These are phyloP conservation scores for Amoebophrya sp. DNA, from an alignment of 169 alveolate genomes.

Conservation along the genomic window DNA sequence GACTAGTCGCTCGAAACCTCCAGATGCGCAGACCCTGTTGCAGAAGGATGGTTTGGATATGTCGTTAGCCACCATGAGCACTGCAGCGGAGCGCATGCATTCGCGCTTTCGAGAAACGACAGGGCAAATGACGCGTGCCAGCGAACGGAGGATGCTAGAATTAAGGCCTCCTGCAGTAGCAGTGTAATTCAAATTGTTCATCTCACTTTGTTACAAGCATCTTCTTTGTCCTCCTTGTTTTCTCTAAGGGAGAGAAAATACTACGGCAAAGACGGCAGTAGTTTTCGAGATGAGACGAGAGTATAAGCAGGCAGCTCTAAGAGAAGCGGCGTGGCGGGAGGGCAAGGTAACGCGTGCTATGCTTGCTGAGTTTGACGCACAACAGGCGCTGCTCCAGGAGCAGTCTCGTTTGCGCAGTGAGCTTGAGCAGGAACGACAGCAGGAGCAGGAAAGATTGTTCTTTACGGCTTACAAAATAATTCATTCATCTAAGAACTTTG, in stretches of 20 bases:
- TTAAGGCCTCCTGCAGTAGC: too few species aligned
- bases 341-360: not conserved
- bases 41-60: not conserved
- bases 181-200: too few species aligned
- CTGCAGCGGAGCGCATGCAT: not conserved
- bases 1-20: too few species aligned
- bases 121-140: not conserved
- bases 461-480: too few species aligned
- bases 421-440: not conserved
- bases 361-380: conserved; percentile 17
- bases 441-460: not conserved
- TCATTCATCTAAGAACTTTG: too few species aligned
- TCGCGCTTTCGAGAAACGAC: not conserved
- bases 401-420: not conserved
- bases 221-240: too few species aligned
- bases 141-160: not conserved
- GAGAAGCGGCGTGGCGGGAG: not conserved
- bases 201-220: too few species aligned
- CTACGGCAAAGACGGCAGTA: too few species aligned
- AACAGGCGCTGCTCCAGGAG: not conserved
- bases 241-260: too few species aligned
- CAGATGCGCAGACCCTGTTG: too few species aligned
- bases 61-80: not conserved
- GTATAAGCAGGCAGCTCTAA: too few species aligned
- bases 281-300: too few species aligned